Evolutionary conservation across 192 early-diverging fungal species (phyloP).

Genomic region (Spizellomyces sp.): DNA sequence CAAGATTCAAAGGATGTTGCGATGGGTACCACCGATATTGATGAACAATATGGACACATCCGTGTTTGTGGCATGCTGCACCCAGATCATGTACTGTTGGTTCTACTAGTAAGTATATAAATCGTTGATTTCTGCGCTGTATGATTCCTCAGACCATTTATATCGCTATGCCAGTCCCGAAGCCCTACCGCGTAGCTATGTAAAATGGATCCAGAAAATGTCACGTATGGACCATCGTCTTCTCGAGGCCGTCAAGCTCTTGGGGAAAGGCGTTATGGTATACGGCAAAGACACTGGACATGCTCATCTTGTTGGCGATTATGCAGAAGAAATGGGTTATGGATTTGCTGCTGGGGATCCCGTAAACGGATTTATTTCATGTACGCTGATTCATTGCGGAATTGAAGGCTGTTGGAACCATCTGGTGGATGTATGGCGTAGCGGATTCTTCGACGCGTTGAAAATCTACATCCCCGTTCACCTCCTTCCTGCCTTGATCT

Average conservation of each 20-base stretch:
- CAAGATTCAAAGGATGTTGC: slow-evolving; percentile 30
- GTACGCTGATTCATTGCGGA: slow-evolving; percentile 55
- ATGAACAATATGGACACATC: slow-evolving; percentile 48
- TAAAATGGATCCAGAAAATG: slow-evolving; percentile 64
- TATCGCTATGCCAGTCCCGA: slow-evolving; percentile 13
- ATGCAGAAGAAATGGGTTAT: slow-evolving; percentile 38
- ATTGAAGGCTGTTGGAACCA: slow-evolving; percentile 50
- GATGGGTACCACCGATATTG: slow-evolving; percentile 47
- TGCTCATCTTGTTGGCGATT: slow-evolving; percentile 33
- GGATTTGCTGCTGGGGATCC: slow-evolving; percentile 42
- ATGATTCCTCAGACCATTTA: background rate
- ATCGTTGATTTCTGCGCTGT: background rate
- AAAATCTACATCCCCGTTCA: slow-evolving; percentile 68
- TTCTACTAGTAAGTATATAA: slow-evolving; percentile 42
- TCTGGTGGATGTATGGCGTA: slow-evolving; percentile 34
- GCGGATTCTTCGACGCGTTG: slow-evolving; percentile 45
- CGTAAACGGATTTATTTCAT: slow-evolving; percentile 47
- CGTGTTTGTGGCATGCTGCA: slow-evolving; percentile 54
- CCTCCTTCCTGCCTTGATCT: slow-evolving; percentile 58
- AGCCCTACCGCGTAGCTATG: slow-evolving; percentile 57
- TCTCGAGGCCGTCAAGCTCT: slow-evolving; percentile 46
- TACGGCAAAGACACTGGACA: slow-evolving; percentile 44
- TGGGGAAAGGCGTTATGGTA: slow-evolving; percentile 41
- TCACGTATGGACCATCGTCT: slow-evolving; percentile 56
- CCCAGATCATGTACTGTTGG: slow-evolving; percentile 68